These are phyloP conservation scores for Wickerhamiella brachini DNA, from an alignment of 805 yeast species.

Conservation along the genomic window DNA sequence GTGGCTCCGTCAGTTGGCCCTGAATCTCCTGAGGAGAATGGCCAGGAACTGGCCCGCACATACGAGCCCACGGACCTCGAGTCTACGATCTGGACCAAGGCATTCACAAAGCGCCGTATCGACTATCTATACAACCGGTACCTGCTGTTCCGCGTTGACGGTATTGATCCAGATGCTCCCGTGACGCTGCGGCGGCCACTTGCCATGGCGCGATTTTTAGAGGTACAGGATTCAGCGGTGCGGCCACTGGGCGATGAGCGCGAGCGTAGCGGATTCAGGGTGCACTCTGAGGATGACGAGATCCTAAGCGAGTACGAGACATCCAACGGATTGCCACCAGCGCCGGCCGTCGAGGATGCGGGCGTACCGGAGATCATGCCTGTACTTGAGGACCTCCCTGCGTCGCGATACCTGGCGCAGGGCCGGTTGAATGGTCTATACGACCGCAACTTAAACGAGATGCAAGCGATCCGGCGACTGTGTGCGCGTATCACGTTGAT, in stretches of 20 bases:
- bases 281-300: slow-evolving; percentile 20
- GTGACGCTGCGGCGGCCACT: slow-evolving; percentile 54
- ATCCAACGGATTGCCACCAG: slow-evolving; percentile 62
- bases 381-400: slow-evolving; percentile 29
- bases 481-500: slow-evolving; percentile 82
- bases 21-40: slow-evolving; percentile 1
- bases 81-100: slow-evolving; percentile 67
- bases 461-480: slow-evolving; percentile 77
- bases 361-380: slow-evolving; percentile 13
- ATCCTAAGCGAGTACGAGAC: slow-evolving; percentile 64
- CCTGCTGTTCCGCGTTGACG: slow-evolving; percentile 45
- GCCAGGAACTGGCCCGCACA: slow-evolving; percentile 16
- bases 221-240: slow-evolving; percentile 13
- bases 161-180: slow-evolving; percentile 49
- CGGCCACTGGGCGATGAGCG: slow-evolving; percentile 16
- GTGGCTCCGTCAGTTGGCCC: background rate
- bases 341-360: slow-evolving; percentile 23
- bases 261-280: background rate
- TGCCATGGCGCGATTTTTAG: slow-evolving; percentile 47
- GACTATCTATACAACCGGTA: slow-evolving; percentile 58
- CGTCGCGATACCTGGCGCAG: slow-evolving; percentile 21
- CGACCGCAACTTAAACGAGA: slow-evolving; percentile 52
- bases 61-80: slow-evolving; percentile 44
- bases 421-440: slow-evolving; percentile 50
- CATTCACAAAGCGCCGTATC: slow-evolving; percentile 68